Percentiles rank a stretch among this genome's conserved stretches.
These are phyloP conservation scores for Suhomyces kilbournensis DNA, from an alignment of 805 yeast species.

Conservation along the genomic window DNA sequence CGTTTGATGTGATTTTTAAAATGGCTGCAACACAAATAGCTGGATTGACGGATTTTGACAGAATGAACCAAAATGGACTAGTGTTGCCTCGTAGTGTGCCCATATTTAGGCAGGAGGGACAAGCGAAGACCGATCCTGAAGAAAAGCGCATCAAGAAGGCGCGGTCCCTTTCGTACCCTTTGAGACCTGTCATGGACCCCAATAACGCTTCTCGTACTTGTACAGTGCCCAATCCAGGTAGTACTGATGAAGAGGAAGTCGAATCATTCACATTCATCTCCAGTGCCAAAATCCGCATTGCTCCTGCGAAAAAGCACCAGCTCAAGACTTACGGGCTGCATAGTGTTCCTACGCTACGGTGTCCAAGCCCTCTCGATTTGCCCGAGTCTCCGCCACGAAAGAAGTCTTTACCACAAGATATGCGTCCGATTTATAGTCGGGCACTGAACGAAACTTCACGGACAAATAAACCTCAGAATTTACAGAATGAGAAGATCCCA, in stretches of 20 bases:
- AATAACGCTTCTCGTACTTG: background rate
- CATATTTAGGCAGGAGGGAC: background rate
- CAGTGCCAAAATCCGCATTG: background rate
- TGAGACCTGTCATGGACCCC: background rate
- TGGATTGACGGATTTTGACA: background rate
- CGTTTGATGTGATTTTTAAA: background rate
- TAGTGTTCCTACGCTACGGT: background rate
- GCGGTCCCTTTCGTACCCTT: background rate
- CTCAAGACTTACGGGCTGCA: background rate
- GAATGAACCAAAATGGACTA: background rate
- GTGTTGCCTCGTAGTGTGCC: background rate
- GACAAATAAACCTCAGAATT: background rate
- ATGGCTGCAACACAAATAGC: conserved; percentile 18
- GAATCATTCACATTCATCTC: background rate
- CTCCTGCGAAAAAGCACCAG: background rate
- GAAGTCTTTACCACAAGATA: background rate
- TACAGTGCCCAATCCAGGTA: background rate
- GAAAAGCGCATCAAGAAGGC: background rate
- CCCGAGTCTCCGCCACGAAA: background rate
- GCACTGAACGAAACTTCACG: background rate
- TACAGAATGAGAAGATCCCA: background rate
- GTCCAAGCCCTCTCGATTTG: background rate
- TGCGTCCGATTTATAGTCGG: background rate
- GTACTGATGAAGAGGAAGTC: background rate
- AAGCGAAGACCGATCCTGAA: background rate